phyloP scores from a whole-genome alignment of 179 eudicot genomes.

The Corrigiola litoralis region DNA sequence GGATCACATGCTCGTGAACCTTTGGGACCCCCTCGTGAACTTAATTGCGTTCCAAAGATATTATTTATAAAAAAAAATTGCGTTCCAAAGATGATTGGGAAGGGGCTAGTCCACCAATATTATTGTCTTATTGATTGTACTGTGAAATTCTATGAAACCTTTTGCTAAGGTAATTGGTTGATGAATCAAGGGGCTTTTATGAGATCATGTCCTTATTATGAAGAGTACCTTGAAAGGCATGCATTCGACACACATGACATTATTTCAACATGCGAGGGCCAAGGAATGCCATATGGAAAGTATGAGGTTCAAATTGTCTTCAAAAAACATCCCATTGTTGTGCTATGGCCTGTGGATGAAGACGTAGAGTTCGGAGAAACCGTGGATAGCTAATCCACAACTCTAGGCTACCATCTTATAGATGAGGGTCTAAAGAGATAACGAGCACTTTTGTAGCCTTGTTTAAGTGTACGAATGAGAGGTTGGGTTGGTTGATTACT shows the following conservation, averaged over 20 bases:
- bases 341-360: conserved; percentile 15
- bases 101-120: background rate
- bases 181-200: conserved; percentile 7
- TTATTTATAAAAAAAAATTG: background rate
- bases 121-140: too few relatives aligned
- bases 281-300: conserved; percentile 12
- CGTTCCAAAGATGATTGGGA: conserved; percentile 5
- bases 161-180: background rate
- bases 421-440: conserved; percentile 12
- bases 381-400: conserved; percentile 12
- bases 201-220: conserved; percentile 30
- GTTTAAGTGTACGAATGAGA: too few relatives aligned
- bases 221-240: conserved; percentile 17
- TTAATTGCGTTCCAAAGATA: conserved; percentile 14
- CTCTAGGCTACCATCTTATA: conserved; percentile 8
- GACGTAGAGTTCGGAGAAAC: background rate
- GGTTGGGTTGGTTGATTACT: too few relatives aligned
- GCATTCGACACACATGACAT: conserved; percentile 17
- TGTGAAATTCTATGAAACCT: too few relatives aligned
- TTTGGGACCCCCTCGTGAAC: conserved; percentile 41
- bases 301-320: conserved; percentile 18
- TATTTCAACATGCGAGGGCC: conserved; percentile 12
- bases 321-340: conserved; percentile 20
- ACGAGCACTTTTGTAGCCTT: background rate
- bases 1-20: conserved; percentile 40